Conservation (phyloP, 2,329 filamentous ascomycete genomes). For the Karstenula rhodostoma region DNA sequence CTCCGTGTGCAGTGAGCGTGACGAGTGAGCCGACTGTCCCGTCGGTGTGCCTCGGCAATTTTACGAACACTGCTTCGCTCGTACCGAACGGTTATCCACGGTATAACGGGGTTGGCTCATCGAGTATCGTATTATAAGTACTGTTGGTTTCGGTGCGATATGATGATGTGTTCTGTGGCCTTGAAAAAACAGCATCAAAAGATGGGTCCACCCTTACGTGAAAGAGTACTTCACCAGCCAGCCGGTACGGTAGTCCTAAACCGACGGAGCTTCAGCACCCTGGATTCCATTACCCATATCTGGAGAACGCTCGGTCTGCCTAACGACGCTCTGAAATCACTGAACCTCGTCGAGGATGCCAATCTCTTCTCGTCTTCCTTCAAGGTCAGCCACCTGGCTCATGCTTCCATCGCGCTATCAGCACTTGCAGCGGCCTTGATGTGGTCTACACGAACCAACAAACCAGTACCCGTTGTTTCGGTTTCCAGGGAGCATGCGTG, state of each 20-base stretch:
- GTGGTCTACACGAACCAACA: slow-evolving; percentile 46
- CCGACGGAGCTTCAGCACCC: slow-evolving; percentile 31
- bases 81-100: background rate
- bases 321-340: slow-evolving; percentile 27
- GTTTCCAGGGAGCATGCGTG: slow-evolving; percentile 58
- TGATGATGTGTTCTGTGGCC: background rate
- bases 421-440: slow-evolving; percentile 60
- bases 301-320: slow-evolving; percentile 41
- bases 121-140: background rate
- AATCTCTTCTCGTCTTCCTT: slow-evolving; percentile 60
- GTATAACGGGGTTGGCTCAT: background rate
- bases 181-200: background rate
- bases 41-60: background rate
- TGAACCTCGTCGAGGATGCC: slow-evolving; percentile 29
- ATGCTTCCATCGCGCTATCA: slow-evolving; percentile 61
- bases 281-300: slow-evolving; percentile 40
- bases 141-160: background rate
- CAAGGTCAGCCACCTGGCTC: slow-evolving; percentile 63
- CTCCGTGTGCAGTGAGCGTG: background rate
- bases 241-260: slow-evolving; percentile 19
- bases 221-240: background rate
- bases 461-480: slow-evolving; percentile 47
- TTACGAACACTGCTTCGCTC: background rate
- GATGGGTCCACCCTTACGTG: background rate
- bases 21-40: background rate